Evolutionary conservation across 2,329 filamentous ascomycete genomes (phyloP).

Genomic region (Pestalotiopsis sp.): DNA sequence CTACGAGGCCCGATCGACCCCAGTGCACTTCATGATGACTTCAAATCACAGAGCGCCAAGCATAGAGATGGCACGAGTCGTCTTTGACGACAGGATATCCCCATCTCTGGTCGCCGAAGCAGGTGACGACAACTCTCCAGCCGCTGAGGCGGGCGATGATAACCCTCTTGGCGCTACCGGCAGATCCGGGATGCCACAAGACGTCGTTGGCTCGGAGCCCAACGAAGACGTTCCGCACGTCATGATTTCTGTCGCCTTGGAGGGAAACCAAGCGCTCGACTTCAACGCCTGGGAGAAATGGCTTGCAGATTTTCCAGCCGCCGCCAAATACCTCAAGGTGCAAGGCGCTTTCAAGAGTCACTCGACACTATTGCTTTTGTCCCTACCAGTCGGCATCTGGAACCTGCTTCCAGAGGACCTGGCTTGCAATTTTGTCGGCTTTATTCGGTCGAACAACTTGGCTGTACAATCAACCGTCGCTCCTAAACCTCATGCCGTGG

Average conservation of each 20-base stretch:
- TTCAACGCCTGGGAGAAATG: constrained; percentile 63
- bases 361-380: constrained; percentile 60
- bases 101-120: constrained; percentile 38
- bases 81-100: constrained; percentile 36
- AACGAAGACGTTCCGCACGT: constrained; percentile 62
- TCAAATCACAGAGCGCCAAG: constrained; percentile 61
- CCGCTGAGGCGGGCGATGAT: constrained; percentile 24
- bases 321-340: constrained; percentile 63
- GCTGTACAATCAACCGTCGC: constrained; percentile 33
- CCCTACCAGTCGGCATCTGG: constrained; percentile 63
- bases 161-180: constrained; percentile 27
- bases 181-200: constrained; percentile 28
- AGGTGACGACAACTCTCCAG: constrained; percentile 21
- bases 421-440: constrained; percentile 61
- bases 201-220: constrained; percentile 42
- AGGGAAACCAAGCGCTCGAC: constrained; percentile 59
- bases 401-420: constrained; percentile 60
- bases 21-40: constrained; percentile 67
- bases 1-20: constrained; percentile 61
- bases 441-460: constrained; percentile 62
- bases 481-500: constrained; percentile 9
- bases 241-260: constrained; percentile 62
- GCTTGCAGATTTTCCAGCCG: constrained; percentile 57
- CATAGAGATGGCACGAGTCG: constrained; percentile 54
- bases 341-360: constrained; percentile 66